Percentiles rank a stretch among this genome's conserved stretches.
phyloP scores from a whole-genome alignment of 2,329 filamentous ascomycete species.

The Tothia fuscella region DNA sequence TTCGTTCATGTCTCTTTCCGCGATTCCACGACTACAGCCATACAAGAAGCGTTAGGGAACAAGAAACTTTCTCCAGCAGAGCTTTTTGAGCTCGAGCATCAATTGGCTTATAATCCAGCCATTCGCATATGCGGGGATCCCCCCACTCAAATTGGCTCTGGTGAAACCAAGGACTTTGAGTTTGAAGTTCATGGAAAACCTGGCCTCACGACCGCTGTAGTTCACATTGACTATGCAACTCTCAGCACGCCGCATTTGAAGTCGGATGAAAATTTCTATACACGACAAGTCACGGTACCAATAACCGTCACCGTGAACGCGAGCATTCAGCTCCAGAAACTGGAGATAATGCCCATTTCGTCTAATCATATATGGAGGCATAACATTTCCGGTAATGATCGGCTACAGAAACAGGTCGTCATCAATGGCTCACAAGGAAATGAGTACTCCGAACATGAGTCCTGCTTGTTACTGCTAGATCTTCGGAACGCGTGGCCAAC shows the following conservation, averaged over 20 bases:
- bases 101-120: conserved; percentile 57
- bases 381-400: neutral
- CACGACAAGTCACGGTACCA: conserved; percentile 67
- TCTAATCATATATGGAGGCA: conserved; percentile 27
- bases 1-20: conserved; percentile 81
- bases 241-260: conserved; percentile 56
- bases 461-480: conserved; percentile 72
- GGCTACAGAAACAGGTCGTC: neutral
- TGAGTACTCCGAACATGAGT: conserved; percentile 33
- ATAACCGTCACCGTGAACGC: conserved; percentile 86
- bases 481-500: conserved; percentile 84
- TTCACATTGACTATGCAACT: conserved; percentile 78
- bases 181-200: conserved; percentile 81
- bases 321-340: conserved; percentile 68
- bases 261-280: conserved; percentile 48
- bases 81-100: conserved; percentile 74
- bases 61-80: conserved; percentile 69
- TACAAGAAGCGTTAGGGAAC: conserved; percentile 63
- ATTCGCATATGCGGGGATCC: conserved; percentile 42
- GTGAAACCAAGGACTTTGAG: conserved; percentile 57
- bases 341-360: conserved; percentile 66
- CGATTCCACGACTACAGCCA: conserved; percentile 68
- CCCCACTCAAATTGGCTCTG: conserved; percentile 49
- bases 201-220: conserved; percentile 63
- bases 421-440: neutral